Percentiles rank a stretch among this genome's conserved stretches.
These are phyloP conservation scores for Scheffersomyces ergatensis DNA, from an alignment of 805 yeast species.

Conservation along the genomic window DNA sequence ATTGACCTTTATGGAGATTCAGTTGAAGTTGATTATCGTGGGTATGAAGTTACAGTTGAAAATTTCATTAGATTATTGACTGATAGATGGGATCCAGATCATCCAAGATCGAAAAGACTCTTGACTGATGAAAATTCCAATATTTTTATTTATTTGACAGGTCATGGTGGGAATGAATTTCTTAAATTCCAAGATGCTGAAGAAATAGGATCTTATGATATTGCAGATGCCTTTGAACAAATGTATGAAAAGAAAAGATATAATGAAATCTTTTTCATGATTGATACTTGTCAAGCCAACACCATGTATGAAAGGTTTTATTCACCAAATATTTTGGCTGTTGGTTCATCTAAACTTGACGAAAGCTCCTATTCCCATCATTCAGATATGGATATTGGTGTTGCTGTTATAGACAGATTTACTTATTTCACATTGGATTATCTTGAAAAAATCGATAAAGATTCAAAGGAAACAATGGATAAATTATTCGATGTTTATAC, in stretches of 20 bases:
- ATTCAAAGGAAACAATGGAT: conserved; percentile 70
- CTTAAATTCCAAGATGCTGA: conserved; percentile 98
- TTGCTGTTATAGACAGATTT: conserved; percentile 95
- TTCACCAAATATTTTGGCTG: conserved; percentile 88
- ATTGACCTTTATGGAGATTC: conserved; percentile 91
- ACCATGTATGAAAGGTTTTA: conserved; percentile 93
- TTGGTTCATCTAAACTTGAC: conserved; percentile 84
- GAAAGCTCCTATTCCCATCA: conserved; percentile 95
- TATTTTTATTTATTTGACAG: conserved; percentile 92
- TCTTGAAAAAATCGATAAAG: conserved; percentile 75
- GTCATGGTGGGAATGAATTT: conserved; percentile 98
- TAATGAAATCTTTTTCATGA: conserved; percentile 94
- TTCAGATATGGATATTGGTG: conserved; percentile 94
- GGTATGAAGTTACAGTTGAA: conserved; percentile 97
- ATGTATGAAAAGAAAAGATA: conserved; percentile 96
- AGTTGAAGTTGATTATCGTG: conserved; percentile 94
- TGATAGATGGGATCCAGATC: conserved; percentile 93
- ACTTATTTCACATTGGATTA: conserved; percentile 89
- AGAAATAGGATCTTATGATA: conserved; percentile 90
- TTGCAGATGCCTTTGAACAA: conserved; percentile 96
- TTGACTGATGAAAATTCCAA: conserved; percentile 93
- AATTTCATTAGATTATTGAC: conserved; percentile 90
- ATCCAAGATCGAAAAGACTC: conserved; percentile 87
- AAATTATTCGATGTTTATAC: conserved; percentile 85
- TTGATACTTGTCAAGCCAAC: conserved; percentile 98